Percentiles rank a stretch among this genome's conserved stretches.
These are phyloP conservation scores for Fusarium denticulatum DNA, from an alignment of 2,329 filamentous ascomycete species.

Conservation along the genomic window DNA sequence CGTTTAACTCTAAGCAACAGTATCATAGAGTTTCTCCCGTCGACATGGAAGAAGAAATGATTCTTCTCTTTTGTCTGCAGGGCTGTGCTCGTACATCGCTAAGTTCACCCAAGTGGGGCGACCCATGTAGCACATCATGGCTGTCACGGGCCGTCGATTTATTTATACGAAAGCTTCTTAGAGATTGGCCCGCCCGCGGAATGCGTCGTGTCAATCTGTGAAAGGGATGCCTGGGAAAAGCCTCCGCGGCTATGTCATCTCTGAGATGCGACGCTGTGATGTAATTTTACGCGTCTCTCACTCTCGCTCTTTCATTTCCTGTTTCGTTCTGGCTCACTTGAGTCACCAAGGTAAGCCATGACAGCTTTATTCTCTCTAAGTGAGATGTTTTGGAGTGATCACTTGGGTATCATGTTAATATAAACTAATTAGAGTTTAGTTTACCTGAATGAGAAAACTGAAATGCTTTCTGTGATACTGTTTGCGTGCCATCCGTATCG, in stretches of 20 bases:
- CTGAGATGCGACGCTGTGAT: neutral
- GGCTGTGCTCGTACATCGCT: neutral
- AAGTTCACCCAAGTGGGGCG: neutral
- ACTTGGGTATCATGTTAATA: neutral
- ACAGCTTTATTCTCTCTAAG: neutral
- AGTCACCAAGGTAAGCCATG: accelerated
- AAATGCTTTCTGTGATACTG: neutral
- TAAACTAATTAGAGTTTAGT: neutral
- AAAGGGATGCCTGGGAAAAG: neutral
- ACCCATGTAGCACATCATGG: neutral
- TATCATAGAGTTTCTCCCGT: neutral
- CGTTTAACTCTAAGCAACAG: neutral
- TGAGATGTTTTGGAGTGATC: accelerated
- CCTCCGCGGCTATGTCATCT: neutral
- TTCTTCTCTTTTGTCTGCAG: neutral
- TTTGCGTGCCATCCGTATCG: accelerated
- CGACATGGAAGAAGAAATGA: neutral
- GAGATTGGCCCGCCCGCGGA: neutral
- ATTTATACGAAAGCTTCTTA: neutral
- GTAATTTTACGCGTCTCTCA: neutral
- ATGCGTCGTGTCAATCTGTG: neutral
- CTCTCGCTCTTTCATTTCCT: neutral
- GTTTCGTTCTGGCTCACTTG: neutral
- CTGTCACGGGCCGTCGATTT: neutral
- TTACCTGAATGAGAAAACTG: accelerated